Evolutionary conservation across 768 basidiomycete genomes (phyloP).

Genomic region (Collybia sordida): DNA sequence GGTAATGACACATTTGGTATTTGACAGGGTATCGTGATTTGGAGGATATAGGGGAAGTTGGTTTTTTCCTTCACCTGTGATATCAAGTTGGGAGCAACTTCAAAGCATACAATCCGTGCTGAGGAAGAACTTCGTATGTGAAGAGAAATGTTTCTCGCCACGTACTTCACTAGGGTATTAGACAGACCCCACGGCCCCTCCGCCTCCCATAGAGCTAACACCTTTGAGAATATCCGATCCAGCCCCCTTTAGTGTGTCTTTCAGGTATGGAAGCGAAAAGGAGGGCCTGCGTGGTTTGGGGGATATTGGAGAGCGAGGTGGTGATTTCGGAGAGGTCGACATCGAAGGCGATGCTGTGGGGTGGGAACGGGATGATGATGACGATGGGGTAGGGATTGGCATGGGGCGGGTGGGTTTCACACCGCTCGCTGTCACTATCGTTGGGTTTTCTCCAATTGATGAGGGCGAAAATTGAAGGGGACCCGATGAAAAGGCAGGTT

Average conservation of each 20-base stretch:
- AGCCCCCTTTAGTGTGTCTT: conserved; percentile 1
- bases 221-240: conserved; percentile 6
- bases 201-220: conserved; percentile 4
- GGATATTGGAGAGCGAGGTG: neutral
- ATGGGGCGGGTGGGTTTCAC: neutral
- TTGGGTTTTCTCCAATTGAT: neutral
- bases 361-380: neutral
- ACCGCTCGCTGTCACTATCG: too few relatives aligned
- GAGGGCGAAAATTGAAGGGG: neutral
- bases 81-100: too few relatives aligned
- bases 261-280: conserved; percentile 1
- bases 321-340: neutral
- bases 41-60: neutral
- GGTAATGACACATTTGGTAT: too few relatives aligned
- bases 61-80: neutral
- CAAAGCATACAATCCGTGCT: too few relatives aligned
- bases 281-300: neutral
- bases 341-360: neutral
- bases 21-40: too few relatives aligned
- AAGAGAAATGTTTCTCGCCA: too few relatives aligned
- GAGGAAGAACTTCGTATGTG: too few relatives aligned
- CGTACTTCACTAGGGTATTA: neutral
- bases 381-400: neutral
- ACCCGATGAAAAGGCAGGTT: neutral
- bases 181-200: conserved; percentile 1